phyloP scores from a whole-genome alignment of 768 basidiomycete species.

The Calocybe indica region DNA sequence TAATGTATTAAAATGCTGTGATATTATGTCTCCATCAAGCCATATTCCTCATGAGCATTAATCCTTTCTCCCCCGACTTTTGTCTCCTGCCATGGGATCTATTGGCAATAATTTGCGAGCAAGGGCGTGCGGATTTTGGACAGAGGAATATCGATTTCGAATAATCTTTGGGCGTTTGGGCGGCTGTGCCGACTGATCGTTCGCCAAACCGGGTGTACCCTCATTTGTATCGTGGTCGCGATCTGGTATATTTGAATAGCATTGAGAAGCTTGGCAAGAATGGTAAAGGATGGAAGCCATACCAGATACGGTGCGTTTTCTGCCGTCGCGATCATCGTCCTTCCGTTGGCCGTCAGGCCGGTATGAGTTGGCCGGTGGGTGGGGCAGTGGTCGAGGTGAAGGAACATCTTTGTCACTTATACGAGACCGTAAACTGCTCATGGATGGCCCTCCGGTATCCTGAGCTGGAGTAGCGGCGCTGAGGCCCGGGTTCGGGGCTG shows the following conservation, averaged over 20 bases:
- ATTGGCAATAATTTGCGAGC: conserved; percentile 52
- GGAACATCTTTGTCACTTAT: conserved; percentile 55
- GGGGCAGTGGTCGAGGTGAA: conserved; percentile 20
- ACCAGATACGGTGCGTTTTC: conserved; percentile 72
- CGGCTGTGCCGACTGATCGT: conserved; percentile 33
- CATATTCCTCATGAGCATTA: conserved; percentile 14
- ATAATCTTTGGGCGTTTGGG: conserved; percentile 58
- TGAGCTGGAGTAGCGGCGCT: conserved; percentile 16
- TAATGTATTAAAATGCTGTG: too few species aligned
- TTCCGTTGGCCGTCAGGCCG: conserved; percentile 37
- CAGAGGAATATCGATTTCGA: conserved; percentile 41
- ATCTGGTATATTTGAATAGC: conserved; percentile 30
- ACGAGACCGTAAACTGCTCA: conserved; percentile 34
- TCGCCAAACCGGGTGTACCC: conserved; percentile 21
- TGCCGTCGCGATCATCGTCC: conserved; percentile 62
- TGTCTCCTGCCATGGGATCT: conserved; percentile 47
- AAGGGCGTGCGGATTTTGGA: conserved; percentile 31
- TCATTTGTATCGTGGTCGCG: conserved; percentile 55
- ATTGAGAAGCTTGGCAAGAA: conserved; percentile 3
- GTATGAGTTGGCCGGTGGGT: conserved; percentile 35
- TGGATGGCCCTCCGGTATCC: conserved; percentile 20
- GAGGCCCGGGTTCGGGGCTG: conserved; percentile 14
- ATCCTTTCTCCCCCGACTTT: conserved; percentile 52
- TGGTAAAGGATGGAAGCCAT: conserved; percentile 15
- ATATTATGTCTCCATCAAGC: too few species aligned